A percentile compares a stretch with the other conserved stretches of the same genome.
Conservation (phyloP, 2,329 filamentous ascomycete species). For the Alternaria brassicae region DNA sequence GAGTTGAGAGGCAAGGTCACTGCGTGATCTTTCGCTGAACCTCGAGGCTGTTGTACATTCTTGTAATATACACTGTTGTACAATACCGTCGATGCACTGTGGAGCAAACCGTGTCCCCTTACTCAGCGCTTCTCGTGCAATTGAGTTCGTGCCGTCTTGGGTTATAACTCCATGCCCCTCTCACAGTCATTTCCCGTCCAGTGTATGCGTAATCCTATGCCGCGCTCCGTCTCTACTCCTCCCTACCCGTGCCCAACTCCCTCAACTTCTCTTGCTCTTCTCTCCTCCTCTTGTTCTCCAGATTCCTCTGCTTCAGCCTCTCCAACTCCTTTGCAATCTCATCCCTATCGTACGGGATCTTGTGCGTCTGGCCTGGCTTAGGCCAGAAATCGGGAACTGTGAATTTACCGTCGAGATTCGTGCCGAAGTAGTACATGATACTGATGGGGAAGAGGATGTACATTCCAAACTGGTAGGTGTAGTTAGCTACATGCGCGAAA, state of each 20-base stretch:
- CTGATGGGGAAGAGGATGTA: conserved; percentile 99
- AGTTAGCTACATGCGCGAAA: not conserved
- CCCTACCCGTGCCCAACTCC: conserved; percentile 24
- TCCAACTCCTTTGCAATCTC: conserved; percentile 85
- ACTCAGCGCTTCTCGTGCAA: conserved; percentile 30
- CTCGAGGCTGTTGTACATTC: not conserved
- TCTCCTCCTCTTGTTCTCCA: conserved; percentile 58
- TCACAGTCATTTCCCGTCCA: not conserved
- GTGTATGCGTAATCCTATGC: not conserved
- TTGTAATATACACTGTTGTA: conserved; percentile 14
- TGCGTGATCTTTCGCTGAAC: conserved; percentile 29
- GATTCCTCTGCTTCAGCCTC: conserved; percentile 65
- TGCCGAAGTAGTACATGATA: conserved; percentile 99
- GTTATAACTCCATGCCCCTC: not conserved
- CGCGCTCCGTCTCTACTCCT: conserved; percentile 14
- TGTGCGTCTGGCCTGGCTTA: conserved; percentile 76
- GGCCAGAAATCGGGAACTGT: conserved; percentile 93
- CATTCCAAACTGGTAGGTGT: conserved; percentile 80
- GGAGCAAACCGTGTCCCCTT: conserved; percentile 31
- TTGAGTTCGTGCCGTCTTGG: not conserved
- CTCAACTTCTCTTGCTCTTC: conserved; percentile 50
- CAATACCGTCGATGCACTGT: conserved; percentile 35
- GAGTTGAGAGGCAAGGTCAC: conserved; percentile 48
- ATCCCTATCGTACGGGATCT: conserved; percentile 76
- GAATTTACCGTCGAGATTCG: conserved; percentile 89